Conservation (phyloP, 345 rosid genomes). For the Fremontodendron californicum region DNA sequence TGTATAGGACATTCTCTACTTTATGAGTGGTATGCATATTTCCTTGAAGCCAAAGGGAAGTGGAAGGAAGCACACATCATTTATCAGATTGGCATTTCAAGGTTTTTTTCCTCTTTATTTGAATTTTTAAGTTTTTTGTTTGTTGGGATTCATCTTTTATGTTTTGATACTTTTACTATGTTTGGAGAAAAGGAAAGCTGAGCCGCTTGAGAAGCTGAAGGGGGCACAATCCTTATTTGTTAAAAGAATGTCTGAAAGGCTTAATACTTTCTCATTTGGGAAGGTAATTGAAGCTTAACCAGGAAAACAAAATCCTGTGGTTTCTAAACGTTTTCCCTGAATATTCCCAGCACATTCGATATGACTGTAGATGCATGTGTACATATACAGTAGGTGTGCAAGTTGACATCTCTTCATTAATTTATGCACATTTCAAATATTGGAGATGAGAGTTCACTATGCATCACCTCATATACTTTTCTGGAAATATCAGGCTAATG, state of each 20-base stretch:
- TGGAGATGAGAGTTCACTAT: neutral
- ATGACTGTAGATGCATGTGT: neutral
- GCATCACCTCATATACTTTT: neutral
- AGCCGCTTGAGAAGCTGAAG: slow-evolving; percentile 66
- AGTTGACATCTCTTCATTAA: neutral
- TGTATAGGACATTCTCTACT: slow-evolving; percentile 48
- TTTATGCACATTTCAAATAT: neutral
- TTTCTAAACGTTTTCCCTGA: neutral
- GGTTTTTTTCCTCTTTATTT: slow-evolving; percentile 32
- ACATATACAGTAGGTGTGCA: neutral
- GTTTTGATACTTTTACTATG: slow-evolving; percentile 2
- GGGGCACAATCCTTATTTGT: slow-evolving; percentile 54
- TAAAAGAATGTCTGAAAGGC: slow-evolving; percentile 57
- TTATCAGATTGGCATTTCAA: slow-evolving; percentile 67
- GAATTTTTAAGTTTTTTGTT: neutral
- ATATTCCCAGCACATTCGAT: neutral
- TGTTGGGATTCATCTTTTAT: neutral
- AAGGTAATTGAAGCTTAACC: slow-evolving; percentile 38
- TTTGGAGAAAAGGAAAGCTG: slow-evolving; percentile 48
- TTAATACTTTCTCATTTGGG: slow-evolving; percentile 31
- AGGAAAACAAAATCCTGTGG: neutral
- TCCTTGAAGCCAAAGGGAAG: slow-evolving; percentile 74
- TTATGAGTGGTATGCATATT: slow-evolving; percentile 72
- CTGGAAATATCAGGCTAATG: neutral
- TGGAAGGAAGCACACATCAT: slow-evolving; percentile 60